Percentiles rank a stretch among this genome's conserved stretches.
Evolutionary conservation across 1,284 basidiomycete species (phyloP).

Genomic region (Volvariella surrecta): DNA sequence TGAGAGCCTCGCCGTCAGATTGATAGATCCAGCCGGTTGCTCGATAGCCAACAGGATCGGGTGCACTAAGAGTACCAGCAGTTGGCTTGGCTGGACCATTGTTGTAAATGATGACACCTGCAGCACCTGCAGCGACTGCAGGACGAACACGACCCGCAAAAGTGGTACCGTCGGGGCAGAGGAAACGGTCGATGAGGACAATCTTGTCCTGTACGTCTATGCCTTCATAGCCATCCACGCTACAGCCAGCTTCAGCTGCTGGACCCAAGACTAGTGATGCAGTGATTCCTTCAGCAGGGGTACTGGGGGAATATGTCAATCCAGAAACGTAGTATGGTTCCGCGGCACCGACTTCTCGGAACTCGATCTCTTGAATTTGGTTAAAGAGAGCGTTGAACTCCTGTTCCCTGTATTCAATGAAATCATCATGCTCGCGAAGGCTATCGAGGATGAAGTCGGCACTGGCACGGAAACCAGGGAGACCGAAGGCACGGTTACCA

Average conservation of each 20-base stretch:
- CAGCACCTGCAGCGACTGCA: background rate
- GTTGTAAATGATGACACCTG: background rate
- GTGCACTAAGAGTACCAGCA: background rate
- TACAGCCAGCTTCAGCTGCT: background rate
- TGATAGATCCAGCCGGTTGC: background rate
- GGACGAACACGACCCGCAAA: background rate
- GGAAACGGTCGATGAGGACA: background rate
- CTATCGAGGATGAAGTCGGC: background rate
- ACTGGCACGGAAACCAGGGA: background rate
- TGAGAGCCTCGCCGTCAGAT: background rate
- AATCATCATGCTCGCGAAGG: background rate
- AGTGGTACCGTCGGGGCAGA: background rate
- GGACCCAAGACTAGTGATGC: background rate
- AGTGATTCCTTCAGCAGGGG: background rate
- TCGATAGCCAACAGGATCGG: background rate
- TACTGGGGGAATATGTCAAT: background rate
- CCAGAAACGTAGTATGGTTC: background rate
- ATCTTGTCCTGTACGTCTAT: conserved; percentile 1
- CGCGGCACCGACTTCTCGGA: background rate
- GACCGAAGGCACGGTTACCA: conserved; percentile 1
- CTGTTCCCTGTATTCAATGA: background rate
- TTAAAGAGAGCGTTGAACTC: background rate
- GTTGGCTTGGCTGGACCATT: background rate
- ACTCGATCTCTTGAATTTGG: background rate
- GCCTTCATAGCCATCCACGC: background rate